Conservation (phyloP, 345 rosid species). For the Melastoma malabathricum region DNA sequence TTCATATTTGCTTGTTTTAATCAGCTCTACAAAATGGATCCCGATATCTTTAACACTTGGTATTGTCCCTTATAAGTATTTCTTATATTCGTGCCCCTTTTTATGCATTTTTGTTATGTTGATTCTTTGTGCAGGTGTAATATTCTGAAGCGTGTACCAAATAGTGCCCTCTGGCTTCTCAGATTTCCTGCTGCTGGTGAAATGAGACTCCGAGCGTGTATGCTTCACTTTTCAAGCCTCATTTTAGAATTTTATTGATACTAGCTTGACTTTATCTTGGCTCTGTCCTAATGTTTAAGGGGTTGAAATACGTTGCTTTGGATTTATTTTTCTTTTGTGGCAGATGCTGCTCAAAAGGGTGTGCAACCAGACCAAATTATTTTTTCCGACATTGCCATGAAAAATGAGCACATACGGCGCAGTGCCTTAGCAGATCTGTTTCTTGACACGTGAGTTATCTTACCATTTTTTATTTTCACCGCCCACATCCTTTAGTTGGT, state of each 20-base stretch:
- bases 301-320: too few relatives aligned
- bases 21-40: slow-evolving; percentile 99
- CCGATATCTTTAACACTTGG: slow-evolving; percentile 88
- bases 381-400: slow-evolving; percentile 98
- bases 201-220: slow-evolving; percentile 80
- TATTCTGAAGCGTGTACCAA: slow-evolving; percentile 90
- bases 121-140: slow-evolving; percentile 53
- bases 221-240: slow-evolving; percentile 7
- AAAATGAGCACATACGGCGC: slow-evolving; percentile 83
- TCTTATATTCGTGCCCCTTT: background rate
- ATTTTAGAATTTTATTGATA: background rate
- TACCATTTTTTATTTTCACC: background rate
- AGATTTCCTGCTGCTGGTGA: slow-evolving; percentile 99
- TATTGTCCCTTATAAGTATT: slow-evolving; percentile 12
- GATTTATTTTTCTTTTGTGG: background rate
- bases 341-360: slow-evolving; percentile 87
- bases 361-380: slow-evolving; percentile 84
- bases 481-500: too few relatives aligned
- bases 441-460: slow-evolving; percentile 65
- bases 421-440: slow-evolving; percentile 93
- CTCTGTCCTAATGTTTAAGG: too few relatives aligned
- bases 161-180: slow-evolving; percentile 96
- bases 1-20: slow-evolving; percentile 98
- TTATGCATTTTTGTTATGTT: slow-evolving; percentile 2
- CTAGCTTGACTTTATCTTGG: background rate